Evolutionary conservation across 352 stramenopile species (phyloP), one percentile per base, ranked within the genome.

Genomic region (Thraustochytrium sp.): DNA sequence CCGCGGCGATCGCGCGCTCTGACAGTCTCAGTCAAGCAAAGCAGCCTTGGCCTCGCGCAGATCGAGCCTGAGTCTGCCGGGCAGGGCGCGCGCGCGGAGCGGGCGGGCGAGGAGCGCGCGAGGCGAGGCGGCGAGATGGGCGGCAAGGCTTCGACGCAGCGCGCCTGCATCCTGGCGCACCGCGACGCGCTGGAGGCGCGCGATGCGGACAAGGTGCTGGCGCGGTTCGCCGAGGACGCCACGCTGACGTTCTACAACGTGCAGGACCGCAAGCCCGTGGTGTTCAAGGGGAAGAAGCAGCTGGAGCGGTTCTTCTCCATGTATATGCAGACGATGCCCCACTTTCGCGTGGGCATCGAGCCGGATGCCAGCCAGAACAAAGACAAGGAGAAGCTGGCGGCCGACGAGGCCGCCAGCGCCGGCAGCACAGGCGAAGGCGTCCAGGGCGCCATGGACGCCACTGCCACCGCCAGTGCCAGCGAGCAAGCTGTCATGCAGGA

Each of bases 201-300:
- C 44, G 31, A 46, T 18, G 48, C 26, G 44, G 42, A 44, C 11
- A n/a, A 23, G 53, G 40, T 80, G 11, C 23, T 80, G 31, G 53
- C n/a, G 23, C 26, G 31, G 9, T 80, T 80, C 38, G 48, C 68
- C 36, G 31, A 44, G 23, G 68, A 63, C 51, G 68, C 68, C 13
- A 53, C 40, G 1, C 18, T 80, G 42, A 46, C 23, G n/a, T 80
- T 80, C 42, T 80, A 55, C 53, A 80, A 80, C 31, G 68, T 38
- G 1, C 68, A 80, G 26, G 68, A 80, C 46, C 42, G 68, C 68
- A 63, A 34, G 38, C 48, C 68, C 13, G 68, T 80, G 4, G 51
- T 80, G 23, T 80, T 80, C 37, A 63, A 63, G 31, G 68, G 68
- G 44, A 63, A 21, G 26, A 53, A 61, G 9, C 34, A 63, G 44